Percentiles rank a stretch among this genome's conserved stretches.
Evolutionary conservation across 179 eudicot genomes (phyloP).

Genomic region (Pouteria campechiana): DNA sequence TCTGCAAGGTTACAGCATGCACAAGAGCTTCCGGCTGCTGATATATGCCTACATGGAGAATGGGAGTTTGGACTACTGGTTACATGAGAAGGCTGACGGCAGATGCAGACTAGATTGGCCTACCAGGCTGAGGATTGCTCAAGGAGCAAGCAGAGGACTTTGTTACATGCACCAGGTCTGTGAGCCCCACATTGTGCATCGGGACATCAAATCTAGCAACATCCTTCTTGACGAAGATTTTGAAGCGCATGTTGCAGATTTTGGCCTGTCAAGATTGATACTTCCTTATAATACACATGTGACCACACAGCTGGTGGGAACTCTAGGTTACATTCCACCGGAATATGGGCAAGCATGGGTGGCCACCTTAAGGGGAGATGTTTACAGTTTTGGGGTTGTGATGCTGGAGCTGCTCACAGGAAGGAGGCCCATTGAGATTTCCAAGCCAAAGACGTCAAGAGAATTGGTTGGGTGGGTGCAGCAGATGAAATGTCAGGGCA

Average conservation of each 20-base stretch:
- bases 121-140: constrained; percentile 52
- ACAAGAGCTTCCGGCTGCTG: constrained; percentile 64
- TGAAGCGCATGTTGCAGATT: constrained; percentile 86
- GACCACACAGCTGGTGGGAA: constrained; percentile 89
- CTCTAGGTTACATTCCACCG: constrained; percentile 92
- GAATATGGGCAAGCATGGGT: constrained; percentile 89
- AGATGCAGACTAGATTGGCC: constrained; percentile 77
- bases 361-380: constrained; percentile 88
- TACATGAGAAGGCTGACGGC: constrained; percentile 78
- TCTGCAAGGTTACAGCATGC: constrained; percentile 79
- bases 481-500: constrained; percentile 64
- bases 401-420: constrained; percentile 86
- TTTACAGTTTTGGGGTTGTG: constrained; percentile 91
- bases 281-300: constrained; percentile 84
- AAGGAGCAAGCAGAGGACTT: constrained; percentile 67
- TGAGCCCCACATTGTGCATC: constrained; percentile 91
- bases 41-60: constrained; percentile 91
- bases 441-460: constrained; percentile 55
- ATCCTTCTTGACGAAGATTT: constrained; percentile 79
- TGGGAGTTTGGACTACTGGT: constrained; percentile 94
- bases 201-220: constrained; percentile 91
- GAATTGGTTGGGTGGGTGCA: constrained; percentile 82
- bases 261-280: constrained; percentile 74
- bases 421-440: constrained; percentile 77
- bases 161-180: constrained; percentile 92